These are phyloP conservation scores for Candida ascalaphidarum DNA, from an alignment of 805 yeast species.

Conservation along the genomic window DNA sequence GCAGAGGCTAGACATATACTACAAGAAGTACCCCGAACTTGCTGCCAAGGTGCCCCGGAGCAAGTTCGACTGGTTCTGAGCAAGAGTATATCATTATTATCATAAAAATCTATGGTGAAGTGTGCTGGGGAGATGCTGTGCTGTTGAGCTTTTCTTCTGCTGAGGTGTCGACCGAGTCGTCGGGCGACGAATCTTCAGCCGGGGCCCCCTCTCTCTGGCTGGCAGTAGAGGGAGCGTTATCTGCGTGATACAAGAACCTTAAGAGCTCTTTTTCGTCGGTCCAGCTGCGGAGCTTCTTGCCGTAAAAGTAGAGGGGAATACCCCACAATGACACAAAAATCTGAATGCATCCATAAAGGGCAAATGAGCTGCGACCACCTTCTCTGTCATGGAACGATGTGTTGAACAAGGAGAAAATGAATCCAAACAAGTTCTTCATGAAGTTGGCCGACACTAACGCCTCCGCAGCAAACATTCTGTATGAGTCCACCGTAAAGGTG, in stretches of 20 bases:
- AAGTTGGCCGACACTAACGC: conserved; percentile 49
- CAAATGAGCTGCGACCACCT: conserved; percentile 40
- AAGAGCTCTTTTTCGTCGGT: conserved; percentile 40
- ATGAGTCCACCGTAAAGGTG: conserved; percentile 50
- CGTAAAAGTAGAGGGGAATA: conserved; percentile 46
- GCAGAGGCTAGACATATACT: conserved; percentile 38
- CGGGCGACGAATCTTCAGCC: no score
- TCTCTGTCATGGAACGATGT: conserved; percentile 31
- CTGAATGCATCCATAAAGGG: conserved; percentile 46
- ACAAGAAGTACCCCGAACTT: conserved; percentile 11
- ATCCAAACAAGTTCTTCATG: conserved; percentile 46
- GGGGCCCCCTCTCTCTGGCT: not conserved
- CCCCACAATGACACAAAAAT: conserved; percentile 39
- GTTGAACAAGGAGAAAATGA: conserved; percentile 49
- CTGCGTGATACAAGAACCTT: conserved; percentile 21
- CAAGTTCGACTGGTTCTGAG: no score
- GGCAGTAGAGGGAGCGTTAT: no score
- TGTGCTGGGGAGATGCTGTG: no score
- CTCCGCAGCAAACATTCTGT: conserved; percentile 50
- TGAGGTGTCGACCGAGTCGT: conserved; percentile 10
- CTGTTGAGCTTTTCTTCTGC: no score
- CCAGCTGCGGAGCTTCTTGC: conserved; percentile 43
- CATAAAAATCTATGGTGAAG: no score
- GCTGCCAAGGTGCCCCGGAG: no score
- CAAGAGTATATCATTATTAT: no score